Conservation (phyloP, 345 rosid genomes). For the Brassica juncea region DNA sequence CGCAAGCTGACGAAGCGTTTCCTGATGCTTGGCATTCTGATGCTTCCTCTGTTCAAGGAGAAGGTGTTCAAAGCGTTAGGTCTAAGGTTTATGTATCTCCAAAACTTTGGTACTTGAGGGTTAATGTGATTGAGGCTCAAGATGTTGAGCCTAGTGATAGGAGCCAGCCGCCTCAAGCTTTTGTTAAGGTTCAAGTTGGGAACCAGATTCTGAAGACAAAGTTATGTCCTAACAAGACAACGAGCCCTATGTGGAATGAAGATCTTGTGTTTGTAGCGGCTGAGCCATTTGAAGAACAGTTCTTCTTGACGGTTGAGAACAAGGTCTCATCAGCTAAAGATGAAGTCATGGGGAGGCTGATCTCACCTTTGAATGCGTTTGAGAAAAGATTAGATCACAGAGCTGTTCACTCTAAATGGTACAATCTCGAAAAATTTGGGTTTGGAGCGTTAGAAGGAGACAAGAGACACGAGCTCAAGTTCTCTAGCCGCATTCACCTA, state of each 20-base stretch:
- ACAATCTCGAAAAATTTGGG: constrained; percentile 78
- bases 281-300: constrained; percentile 86
- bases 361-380: constrained; percentile 53
- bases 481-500: constrained; percentile 73
- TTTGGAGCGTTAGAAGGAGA: constrained; percentile 81
- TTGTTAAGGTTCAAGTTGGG: constrained; percentile 78
- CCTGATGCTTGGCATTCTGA: constrained; percentile 93
- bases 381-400: constrained; percentile 85
- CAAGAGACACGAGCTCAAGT: constrained; percentile 78
- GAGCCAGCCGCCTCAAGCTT: constrained; percentile 70
- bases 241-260: constrained; percentile 82
- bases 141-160: constrained; percentile 71
- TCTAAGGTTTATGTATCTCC: constrained; percentile 94
- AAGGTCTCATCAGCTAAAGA: constrained; percentile 62
- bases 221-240: constrained; percentile 58
- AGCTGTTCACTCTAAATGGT: constrained; percentile 80
- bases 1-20: constrained; percentile 96
- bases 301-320: constrained; percentile 68
- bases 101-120: constrained; percentile 81
- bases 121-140: constrained; percentile 90
- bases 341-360: constrained; percentile 68
- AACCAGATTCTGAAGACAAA: constrained; percentile 75
- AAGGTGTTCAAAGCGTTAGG: constrained; percentile 60
- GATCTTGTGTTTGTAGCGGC: constrained; percentile 90
- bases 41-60: constrained; percentile 78